A percentile compares a stretch with the other conserved stretches of the same genome.
Evolutionary conservation across 192 early-diverging fungal species (phyloP).

Genomic region (Backusella luteola): DNA sequence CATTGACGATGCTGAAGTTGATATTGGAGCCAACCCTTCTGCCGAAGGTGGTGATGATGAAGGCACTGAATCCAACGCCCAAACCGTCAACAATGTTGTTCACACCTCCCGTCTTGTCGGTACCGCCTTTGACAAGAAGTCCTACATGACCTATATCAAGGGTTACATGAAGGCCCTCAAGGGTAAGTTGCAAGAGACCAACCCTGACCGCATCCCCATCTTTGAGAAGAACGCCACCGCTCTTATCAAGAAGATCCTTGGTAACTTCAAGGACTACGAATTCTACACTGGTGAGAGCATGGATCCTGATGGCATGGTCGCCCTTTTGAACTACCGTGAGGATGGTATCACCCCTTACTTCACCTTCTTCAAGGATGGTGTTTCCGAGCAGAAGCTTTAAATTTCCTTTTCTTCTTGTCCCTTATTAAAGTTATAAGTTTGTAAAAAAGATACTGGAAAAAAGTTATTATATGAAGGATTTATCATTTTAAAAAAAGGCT

Average conservation of each 20-base stretch:
- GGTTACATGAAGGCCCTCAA: conserved; percentile 88
- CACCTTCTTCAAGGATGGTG: conserved; percentile 87
- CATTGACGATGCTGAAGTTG: conserved; percentile 67
- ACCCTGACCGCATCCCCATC: conserved; percentile 55
- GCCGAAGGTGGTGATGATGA: conserved; percentile 77
- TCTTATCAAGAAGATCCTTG: conserved; percentile 79
- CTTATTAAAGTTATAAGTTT: background rate
- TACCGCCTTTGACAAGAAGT: conserved; percentile 90
- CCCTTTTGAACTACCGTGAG: conserved; percentile 91
- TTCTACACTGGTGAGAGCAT: conserved; percentile 88
- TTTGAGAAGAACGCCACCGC: conserved; percentile 64
- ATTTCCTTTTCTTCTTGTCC: background rate
- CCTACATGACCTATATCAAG: conserved; percentile 89
- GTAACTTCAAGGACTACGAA: conserved; percentile 85
- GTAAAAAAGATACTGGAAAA: background rate
- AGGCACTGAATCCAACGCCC: conserved; percentile 54
- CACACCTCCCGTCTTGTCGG: conserved; percentile 72
- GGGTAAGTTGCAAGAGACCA: conserved; percentile 54
- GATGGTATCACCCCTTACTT: conserved; percentile 92
- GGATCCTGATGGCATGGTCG: conserved; percentile 85
- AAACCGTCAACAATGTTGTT: conserved; percentile 84
- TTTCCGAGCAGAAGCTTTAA: conserved; percentile 72
- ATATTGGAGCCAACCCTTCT: conserved; percentile 93
- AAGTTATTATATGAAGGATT: background rate
- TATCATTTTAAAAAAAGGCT: too few species aligned